A percentile compares a stretch with the other conserved stretches of the same genome.
These are phyloP conservation scores for Sporothrix variecibatus DNA, from an alignment of 2,329 filamentous ascomycete species.

Conservation along the genomic window DNA sequence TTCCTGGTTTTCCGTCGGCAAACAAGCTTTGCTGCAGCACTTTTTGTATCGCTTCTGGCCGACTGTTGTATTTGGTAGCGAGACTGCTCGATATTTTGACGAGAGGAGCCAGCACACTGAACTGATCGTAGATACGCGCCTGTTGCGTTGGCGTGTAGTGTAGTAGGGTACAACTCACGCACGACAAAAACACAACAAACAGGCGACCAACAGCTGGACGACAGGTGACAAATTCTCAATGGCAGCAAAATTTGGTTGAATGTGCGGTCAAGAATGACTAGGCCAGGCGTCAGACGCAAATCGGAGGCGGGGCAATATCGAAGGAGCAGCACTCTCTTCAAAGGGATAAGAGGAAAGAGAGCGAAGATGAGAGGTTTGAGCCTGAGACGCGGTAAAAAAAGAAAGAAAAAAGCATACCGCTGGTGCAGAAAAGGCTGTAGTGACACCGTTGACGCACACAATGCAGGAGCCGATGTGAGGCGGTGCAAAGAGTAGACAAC, in stretches of 20 bases:
- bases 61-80: neutral
- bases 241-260: neutral
- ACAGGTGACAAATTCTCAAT: neutral
- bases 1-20: neutral
- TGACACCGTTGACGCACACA: neutral
- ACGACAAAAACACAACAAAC: neutral
- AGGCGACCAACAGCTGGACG: neutral
- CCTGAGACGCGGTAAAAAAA: neutral
- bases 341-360: neutral
- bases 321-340: no score
- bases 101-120: neutral
- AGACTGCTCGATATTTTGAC: neutral
- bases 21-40: neutral
- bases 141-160: neutral
- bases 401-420: neutral
- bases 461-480: neutral
- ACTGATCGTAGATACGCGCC: neutral
- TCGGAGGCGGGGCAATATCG: neutral
- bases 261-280: slow-evolving; percentile 15
- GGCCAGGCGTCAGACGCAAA: slow-evolving; percentile 2
- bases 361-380: neutral
- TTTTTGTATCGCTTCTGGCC: neutral
- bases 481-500: neutral
- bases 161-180: neutral
- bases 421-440: neutral